Evolutionary conservation across 1,284 basidiomycete species (phyloP), one percentile per base, ranked within the genome.

Genomic region (Ustilago curta): DNA sequence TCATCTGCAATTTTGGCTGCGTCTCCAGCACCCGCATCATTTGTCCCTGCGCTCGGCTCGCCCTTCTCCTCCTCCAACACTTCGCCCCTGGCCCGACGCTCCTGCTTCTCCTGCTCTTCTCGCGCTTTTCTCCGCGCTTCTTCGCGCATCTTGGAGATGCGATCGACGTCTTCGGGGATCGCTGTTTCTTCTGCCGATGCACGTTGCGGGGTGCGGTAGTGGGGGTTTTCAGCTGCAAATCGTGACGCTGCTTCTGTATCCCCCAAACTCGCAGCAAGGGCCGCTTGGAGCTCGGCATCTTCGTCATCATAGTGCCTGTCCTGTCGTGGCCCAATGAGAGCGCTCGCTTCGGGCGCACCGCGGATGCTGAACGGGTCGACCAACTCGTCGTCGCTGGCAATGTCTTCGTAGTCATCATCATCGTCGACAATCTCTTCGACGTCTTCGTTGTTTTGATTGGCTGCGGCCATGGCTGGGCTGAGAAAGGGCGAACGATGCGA

Each of bases 251-350:
- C 73, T 14, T 60, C 62, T 0, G 61, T 67, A 45, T 81, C 78
- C 9, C 75, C 70, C 59, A 81, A 60, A 42, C 71, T 75, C 19
- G 79, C 79, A 16, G 77, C 78, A 0, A 82, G 64, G 5, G 80
- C 80, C n/a, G 77, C 73, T 51, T 82, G 80, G n/a, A 82, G 54
- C 39, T 80, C 71, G 12, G 77, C 74, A 56, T 82, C 80, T 51
- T 82, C 80, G 43, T 82, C 80, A 47, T 82, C 80, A 37, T 82
- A 82, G 47, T 59, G 56, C 16, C 80, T 43, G 55, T 81, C 73
- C 32, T 57, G 61, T 18, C 63, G 54, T 8, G 73, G 69, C 4
- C 75, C 75, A 8, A 77, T 67, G 18, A 74, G 19, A 12, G 75
- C 63, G 45, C 67, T 68, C n/a, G 75, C 75, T 39, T 72, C 72